These are phyloP conservation scores for Protomyces lactucae-debilis DNA, from an alignment of 1,139 yeast genomes.

Conservation along the genomic window DNA sequence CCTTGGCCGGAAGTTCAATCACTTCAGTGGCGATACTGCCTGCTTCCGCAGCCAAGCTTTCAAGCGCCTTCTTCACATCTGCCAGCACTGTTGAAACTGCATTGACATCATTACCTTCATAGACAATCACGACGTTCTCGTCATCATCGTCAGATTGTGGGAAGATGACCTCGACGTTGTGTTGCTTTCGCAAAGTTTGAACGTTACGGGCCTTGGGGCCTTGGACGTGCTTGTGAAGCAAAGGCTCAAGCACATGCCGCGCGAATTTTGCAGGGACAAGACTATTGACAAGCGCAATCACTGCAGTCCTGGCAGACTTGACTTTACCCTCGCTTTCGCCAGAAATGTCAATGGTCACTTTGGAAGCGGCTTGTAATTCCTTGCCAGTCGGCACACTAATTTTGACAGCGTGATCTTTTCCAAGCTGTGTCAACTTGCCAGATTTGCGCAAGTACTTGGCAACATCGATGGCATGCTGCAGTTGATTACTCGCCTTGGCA, in stretches of 20 bases:
- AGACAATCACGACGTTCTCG: constrained; percentile 46
- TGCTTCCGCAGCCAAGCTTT: constrained; percentile 57
- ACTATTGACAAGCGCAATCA: constrained; percentile 68
- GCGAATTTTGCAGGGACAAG: constrained; percentile 63
- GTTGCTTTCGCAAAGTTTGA: constrained; percentile 48
- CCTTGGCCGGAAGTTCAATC: constrained; percentile 49
- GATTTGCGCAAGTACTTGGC: constrained; percentile 60
- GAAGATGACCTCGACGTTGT: constrained; percentile 55
- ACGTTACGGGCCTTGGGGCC: constrained; percentile 40
- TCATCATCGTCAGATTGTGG: constrained; percentile 44
- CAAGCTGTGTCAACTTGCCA: constrained; percentile 44
- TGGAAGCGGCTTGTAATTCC: constrained; percentile 39
- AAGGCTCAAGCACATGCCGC: constrained; percentile 65
- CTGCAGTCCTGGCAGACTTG: constrained; percentile 56
- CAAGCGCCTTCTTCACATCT: constrained; percentile 50
- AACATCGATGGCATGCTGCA: constrained; percentile 67
- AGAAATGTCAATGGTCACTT: constrained; percentile 46
- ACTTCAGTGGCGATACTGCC: constrained; percentile 50
- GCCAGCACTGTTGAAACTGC: constrained; percentile 45
- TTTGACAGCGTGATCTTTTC: constrained; percentile 47
- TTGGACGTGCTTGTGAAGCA: constrained; percentile 53
- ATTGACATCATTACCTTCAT: constrained; percentile 36
- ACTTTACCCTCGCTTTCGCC: constrained; percentile 47
- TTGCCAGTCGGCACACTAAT: constrained; percentile 54
- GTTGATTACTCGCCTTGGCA: constrained; percentile 46